phyloP scores from a whole-genome alignment of 2,329 filamentous ascomycete species.

The Botrytis hyacinthi region DNA sequence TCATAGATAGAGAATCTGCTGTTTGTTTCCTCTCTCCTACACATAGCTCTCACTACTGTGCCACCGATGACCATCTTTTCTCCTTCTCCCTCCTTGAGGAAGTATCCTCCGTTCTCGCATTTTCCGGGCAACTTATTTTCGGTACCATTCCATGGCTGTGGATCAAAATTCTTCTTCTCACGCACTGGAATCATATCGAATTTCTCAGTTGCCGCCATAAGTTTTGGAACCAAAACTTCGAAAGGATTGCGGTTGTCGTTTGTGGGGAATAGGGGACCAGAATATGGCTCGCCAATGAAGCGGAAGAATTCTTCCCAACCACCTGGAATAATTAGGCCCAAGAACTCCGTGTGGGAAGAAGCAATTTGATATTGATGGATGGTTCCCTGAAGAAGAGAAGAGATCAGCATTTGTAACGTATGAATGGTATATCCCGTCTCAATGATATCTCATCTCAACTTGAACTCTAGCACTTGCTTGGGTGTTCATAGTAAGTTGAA shows the following conservation, averaged over 20 bases:
- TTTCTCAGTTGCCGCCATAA: constrained; percentile 53
- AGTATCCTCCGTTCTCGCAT: constrained; percentile 46
- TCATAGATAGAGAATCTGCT: constrained; percentile 53
- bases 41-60: constrained; percentile 46
- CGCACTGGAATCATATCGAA: constrained; percentile 56
- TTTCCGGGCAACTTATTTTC: constrained; percentile 44
- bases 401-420: neutral
- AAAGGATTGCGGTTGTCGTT: constrained; percentile 52
- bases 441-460: neutral
- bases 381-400: constrained; percentile 41
- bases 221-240: constrained; percentile 51
- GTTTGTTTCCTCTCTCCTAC: constrained; percentile 47
- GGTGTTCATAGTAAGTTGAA: neutral
- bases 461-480: neutral
- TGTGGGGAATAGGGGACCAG: constrained; percentile 50
- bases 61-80: constrained; percentile 48
- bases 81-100: constrained; percentile 50
- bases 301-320: constrained; percentile 62
- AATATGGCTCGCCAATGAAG: constrained; percentile 53
- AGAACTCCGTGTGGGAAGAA: constrained; percentile 53
- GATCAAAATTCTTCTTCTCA: constrained; percentile 47
- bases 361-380: constrained; percentile 56
- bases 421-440: neutral
- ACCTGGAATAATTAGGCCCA: constrained; percentile 55
- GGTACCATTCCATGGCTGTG: constrained; percentile 43